Percentiles rank a stretch among this genome's conserved stretches.
Conservation (phyloP, 2,329 filamentous ascomycete genomes). For the Penicillium sp. region DNA sequence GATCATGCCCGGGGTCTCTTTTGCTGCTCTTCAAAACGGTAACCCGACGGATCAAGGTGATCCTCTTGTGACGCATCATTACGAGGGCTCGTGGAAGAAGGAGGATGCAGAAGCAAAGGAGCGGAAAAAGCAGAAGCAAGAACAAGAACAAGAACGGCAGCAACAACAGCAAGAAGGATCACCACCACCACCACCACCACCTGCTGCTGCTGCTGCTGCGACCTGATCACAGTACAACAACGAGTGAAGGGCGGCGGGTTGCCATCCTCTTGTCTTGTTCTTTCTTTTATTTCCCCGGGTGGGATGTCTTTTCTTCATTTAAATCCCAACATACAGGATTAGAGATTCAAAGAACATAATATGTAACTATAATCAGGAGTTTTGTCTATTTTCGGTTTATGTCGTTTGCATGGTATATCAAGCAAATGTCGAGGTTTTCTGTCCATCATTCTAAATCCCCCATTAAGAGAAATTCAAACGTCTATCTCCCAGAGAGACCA, state of each 20-base stretch:
- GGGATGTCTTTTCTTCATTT: no score
- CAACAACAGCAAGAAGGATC: not conserved
- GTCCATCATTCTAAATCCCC: not conserved
- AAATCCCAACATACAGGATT: not conserved
- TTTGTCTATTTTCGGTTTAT: not conserved
- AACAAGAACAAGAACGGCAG: not conserved
- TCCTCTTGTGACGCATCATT: constrained; percentile 19
- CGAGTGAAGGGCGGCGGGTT: not conserved
- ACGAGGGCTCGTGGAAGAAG: constrained; percentile 23
- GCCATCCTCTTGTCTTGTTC: not conserved
- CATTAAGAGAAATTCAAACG: not conserved
- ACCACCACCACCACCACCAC: no score
- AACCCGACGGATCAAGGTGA: constrained; percentile 19
- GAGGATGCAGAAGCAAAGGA: constrained; percentile 19
- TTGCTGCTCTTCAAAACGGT: constrained; percentile 27
- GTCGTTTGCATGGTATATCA: not conserved
- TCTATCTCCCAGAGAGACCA: not conserved
- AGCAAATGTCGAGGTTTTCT: no score
- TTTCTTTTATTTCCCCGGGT: no score
- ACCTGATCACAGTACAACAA: not conserved
- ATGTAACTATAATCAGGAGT: not conserved
- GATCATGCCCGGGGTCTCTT: constrained; percentile 28
- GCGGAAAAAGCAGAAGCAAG: constrained; percentile 14
- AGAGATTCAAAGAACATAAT: not conserved
- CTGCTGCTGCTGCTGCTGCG: not conserved